phyloP scores from a whole-genome alignment of 257 asterid species.

The Misopates orontium region DNA sequence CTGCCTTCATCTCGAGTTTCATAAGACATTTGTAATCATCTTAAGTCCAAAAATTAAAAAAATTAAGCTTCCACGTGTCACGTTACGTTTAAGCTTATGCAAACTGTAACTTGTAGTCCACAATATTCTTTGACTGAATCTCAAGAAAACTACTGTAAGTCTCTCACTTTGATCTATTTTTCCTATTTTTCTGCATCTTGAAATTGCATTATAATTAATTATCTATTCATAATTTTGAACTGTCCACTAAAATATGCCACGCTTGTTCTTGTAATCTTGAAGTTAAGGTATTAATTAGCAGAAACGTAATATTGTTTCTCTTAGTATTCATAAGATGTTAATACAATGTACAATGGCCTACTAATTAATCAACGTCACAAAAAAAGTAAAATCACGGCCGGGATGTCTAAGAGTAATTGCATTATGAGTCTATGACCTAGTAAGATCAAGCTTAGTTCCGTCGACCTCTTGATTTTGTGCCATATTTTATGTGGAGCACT shows the following conservation, averaged over 20 bases:
- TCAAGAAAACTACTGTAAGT: conserved; percentile 30
- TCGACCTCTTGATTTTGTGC: conserved; percentile 1
- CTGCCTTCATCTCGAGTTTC: too few relatives aligned
- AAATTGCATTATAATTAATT: conserved; percentile 4
- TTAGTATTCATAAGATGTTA: conserved; percentile 6
- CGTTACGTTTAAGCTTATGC: too few relatives aligned
- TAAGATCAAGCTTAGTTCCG: neutral
- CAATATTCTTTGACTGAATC: too few relatives aligned
- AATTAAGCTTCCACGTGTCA: too few relatives aligned
- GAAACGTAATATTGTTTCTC: too few relatives aligned
- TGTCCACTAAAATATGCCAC: neutral
- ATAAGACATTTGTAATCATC: too few relatives aligned
- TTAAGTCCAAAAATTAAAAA: too few relatives aligned
- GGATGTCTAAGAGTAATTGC: neutral
- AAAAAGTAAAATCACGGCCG: too few relatives aligned
- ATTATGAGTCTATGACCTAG: conserved; percentile 6
- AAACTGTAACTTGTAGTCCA: too few relatives aligned
- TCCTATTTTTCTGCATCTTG: conserved; percentile 27
- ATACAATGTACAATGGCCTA: conserved; percentile 2
- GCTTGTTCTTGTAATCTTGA: too few relatives aligned
- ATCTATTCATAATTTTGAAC: neutral
- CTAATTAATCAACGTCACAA: neutral
- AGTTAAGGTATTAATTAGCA: too few relatives aligned
- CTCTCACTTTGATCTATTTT: conserved; percentile 28
- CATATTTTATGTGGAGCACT: neutral